Base-by-base conservation (phyloP, 2,329 filamentous ascomycete species). In the Sclerotinia borealis region DNA sequence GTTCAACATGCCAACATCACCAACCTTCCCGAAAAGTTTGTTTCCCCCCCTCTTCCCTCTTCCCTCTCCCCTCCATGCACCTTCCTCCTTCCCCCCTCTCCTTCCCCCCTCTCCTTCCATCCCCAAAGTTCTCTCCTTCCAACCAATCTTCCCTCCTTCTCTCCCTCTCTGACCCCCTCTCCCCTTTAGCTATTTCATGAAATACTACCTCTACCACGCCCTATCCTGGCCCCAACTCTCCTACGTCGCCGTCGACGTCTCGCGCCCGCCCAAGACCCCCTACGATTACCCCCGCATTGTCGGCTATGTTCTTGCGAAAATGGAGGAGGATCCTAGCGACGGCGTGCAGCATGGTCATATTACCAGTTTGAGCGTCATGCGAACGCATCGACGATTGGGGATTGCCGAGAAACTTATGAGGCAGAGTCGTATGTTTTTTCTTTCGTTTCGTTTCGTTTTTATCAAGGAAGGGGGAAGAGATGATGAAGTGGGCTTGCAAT, bases 121-220 rank as follows among this genome's bases (percentile, higher is more conserved):
- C 7, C 22, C n/a, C n/a, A n/a, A n/a, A n/a, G n/a, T n/a, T 25
- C 10, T 25, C 22, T 6, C 3, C 34, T 25, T 29, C 11, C n/a
- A n/a, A n/a, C n/a, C 27, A 13, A n/a, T 7, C 22, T n/a, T 25
- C 10, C 34, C 22, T 6, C 3, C 34, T 25, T 29, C 11, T 22
- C 25, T 25, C 10, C n/a, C 48, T 39, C 58, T 15, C 47, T 50
- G n/a, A 25, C 56, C 39, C 25, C 17, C 15, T 5, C 41, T 31
- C 37, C 25, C 25, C 47, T 13, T 4, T 39, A 73, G 72, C 83
- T 99, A 99, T 85, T 98, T 98, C 77, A 91, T 96, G 79, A 99
- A 99, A 84, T 99, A 99, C 84, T 99, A 99, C 81, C 87, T 99
- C 74, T 99, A 99, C 85, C 95, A 99, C 79, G 93, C 93, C 19